These are phyloP conservation scores for Annulohypoxylon nitens DNA, from an alignment of 495 filamentous ascomycete species.

Conservation along the genomic window DNA sequence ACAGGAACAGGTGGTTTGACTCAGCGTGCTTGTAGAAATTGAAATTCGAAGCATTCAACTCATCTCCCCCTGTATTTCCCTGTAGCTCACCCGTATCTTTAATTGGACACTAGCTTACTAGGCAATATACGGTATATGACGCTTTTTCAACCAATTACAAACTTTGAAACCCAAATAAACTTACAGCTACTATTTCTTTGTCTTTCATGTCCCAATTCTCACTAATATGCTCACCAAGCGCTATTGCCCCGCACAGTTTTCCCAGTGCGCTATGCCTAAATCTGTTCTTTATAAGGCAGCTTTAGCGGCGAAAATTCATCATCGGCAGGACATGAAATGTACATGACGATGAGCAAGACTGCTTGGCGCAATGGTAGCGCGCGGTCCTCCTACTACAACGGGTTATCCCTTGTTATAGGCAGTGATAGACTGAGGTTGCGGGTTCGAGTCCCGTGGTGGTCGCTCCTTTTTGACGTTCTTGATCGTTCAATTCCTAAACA, in stretches of 20 bases:
- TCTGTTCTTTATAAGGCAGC: background rate
- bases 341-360: slow-evolving; percentile 28
- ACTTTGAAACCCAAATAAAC: background rate
- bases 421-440: slow-evolving; percentile 61
- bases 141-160: background rate
- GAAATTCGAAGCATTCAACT: background rate
- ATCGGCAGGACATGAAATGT: background rate
- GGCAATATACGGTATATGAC: background rate
- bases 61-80: background rate
- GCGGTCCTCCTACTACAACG: slow-evolving; percentile 58
- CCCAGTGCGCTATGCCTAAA: background rate
- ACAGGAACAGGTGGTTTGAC: background rate
- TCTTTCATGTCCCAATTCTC: background rate
- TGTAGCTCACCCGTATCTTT: background rate
- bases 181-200: background rate
- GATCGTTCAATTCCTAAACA: slow-evolving; percentile 11
- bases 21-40: background rate
- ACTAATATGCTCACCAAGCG: background rate
- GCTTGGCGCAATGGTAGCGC: slow-evolving; percentile 64
- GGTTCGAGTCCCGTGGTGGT: slow-evolving; percentile 65
- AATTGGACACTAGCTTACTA: background rate
- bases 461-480: slow-evolving; percentile 40
- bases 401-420: slow-evolving; percentile 18
- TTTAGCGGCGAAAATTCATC: slow-evolving; percentile 12
- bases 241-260: background rate